Base-by-base conservation (phyloP, 768 basidiomycete genomes). In the Artomyces pyxidatus region DNA sequence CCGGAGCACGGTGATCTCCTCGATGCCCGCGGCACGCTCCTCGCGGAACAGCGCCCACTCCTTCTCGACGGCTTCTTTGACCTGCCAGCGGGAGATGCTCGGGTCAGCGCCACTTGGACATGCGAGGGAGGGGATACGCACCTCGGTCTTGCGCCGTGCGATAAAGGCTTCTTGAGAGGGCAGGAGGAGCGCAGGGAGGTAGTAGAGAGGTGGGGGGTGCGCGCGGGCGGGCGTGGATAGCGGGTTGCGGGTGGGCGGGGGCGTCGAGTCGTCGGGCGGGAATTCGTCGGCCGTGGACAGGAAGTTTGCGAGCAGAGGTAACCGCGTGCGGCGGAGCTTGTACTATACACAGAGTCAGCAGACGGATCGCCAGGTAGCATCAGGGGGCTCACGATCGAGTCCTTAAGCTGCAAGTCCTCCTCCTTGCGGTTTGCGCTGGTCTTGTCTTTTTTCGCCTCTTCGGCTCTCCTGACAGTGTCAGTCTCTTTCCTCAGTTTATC, bases 381-480 rank as follows among this genome's bases (percentile, higher is more conserved):
- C 17, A 37, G 22, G 17, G 21, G 17, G 75, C 87, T 48, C 60
- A 88, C 87, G 56, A 90, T 78, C 7, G 84, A 88, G 58, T 89
- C 87, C 65, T 82, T 85, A 43, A 89, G 72, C 58, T 85, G 83
- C 40, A 88, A 62, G 6, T 91, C 88, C 63, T 89, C 86, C 67
- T 91, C 88, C 64, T 79, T 88, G 54, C 86, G 72, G 65, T 80
- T 86, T 40, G 88, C 85, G 32, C 62, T 54, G 42, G 78, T 78
- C 66, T 87, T 87, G 68, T 88, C 85, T 65, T 86, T 86, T 69
- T 88, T 88, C 52, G 82, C 83, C 68, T 90, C 87, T 73, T 88
- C 88, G 58, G 83, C 81, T 65, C 83, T 76, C 64, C 87, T 80
- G 69, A 90, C 86, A 72, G 82, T 74, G 66, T 87, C 87, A 74